phyloP scores from a whole-genome alignment of 306 rosid species.

The Sphenostylis stenocarpa region DNA sequence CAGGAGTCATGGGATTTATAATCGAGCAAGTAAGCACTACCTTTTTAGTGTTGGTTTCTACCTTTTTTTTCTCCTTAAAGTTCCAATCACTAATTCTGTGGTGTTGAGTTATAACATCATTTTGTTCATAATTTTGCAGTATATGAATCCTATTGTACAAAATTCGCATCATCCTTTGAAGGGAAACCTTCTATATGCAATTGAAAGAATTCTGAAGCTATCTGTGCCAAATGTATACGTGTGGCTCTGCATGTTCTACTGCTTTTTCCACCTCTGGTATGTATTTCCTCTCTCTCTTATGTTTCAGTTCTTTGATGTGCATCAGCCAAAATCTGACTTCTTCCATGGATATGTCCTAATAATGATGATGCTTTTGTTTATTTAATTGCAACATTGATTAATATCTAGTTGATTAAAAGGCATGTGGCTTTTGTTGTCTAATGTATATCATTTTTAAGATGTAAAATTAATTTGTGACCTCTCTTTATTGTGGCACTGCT shows the following conservation, averaged over 20 bases:
- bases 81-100: background rate
- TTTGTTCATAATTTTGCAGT: slow-evolving; percentile 56
- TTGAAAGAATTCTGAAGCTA: slow-evolving; percentile 93
- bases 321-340: slow-evolving; percentile 6
- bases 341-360: background rate
- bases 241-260: slow-evolving; percentile 99
- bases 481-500: background rate
- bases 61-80: background rate
- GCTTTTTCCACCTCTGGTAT: slow-evolving; percentile 95
- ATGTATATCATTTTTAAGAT: background rate
- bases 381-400: slow-evolving; percentile 5
- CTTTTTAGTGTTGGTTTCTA: background rate
- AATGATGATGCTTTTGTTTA: background rate
- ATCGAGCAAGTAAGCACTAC: slow-evolving; percentile 78
- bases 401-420: background rate
- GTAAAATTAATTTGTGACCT: slow-evolving; percentile 6
- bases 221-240: slow-evolving; percentile 95
- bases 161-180: slow-evolving; percentile 95
- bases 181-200: slow-evolving; percentile 79
- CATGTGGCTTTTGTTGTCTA: background rate
- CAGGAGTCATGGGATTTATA: slow-evolving; percentile 96
- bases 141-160: slow-evolving; percentile 89
- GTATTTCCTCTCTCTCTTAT: slow-evolving; percentile 27
- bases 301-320: too few species aligned
- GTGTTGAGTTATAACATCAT: slow-evolving; percentile 34